Base-by-base conservation (phyloP, 495 filamentous ascomycete genomes). In the Neurospora sublineolata region DNA sequence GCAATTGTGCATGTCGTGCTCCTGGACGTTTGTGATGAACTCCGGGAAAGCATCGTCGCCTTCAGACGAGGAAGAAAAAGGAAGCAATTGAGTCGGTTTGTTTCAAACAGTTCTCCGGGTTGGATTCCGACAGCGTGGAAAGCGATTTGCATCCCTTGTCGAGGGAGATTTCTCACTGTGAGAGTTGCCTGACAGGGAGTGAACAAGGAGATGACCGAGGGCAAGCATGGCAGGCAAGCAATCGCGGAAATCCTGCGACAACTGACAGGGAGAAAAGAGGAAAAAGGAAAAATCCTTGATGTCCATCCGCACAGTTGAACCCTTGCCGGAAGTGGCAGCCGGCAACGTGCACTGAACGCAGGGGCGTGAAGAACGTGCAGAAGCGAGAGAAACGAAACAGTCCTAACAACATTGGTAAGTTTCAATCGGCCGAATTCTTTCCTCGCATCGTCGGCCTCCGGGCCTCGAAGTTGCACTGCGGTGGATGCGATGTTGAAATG, bases 381-480 rank as follows among this genome's bases (percentile, higher is more conserved):
- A 73, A 73, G 72, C 72, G 72, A 71, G 38, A n/a, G 20, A 70
- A 68, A 73, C 72, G 69, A 73, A 73, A 71, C 72, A 73, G 67
- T 14, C 27, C 27, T 64, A 18, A 60, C 27, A 64, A 6, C 27
- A 9, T 33, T 33, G 52, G 52, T 18, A 6, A 33, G 27, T 64
- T 64, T 18, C 52, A 64, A 60, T 30, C 46, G 46, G 12, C 11
- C 23, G 46, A 60, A 16, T 64, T 64, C 2, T 64, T 33, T 60
- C 9, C 14, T 60, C 27, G 52, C 52, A 36, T 36, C 52, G 20
- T 60, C 23, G 2, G 0, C 33, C 33, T 36, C 33, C 33, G 33
- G 33, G 33, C 33, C 33, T 33, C 33, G 0, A 36, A 36, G 33
- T 36, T 36, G 33, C 33, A 36, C 33, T 36, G 30, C 30, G 30